Percentiles rank a stretch among this genome's conserved stretches.
Conservation (phyloP, 2,329 filamentous ascomycete genomes). For the Cladosporium sp. region DNA sequence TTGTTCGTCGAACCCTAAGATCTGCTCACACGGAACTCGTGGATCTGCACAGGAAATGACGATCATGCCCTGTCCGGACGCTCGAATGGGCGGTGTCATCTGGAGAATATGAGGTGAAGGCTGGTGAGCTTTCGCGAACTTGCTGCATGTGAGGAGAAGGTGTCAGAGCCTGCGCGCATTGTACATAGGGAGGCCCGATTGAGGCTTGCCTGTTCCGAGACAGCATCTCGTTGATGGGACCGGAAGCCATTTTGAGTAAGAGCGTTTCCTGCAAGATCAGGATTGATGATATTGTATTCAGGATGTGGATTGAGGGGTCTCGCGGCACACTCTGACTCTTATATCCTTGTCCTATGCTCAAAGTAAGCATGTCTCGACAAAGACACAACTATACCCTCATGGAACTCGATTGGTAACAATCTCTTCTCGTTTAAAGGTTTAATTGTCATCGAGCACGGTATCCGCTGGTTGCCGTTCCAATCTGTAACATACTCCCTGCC, state of each 20-base stretch:
- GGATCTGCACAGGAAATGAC: conserved; percentile 13
- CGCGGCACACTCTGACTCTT: too few relatives aligned
- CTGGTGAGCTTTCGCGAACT: not conserved
- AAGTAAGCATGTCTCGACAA: too few relatives aligned
- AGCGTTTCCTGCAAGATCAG: too few relatives aligned
- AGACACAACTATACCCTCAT: too few relatives aligned
- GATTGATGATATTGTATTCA: too few relatives aligned
- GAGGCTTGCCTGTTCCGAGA: not conserved
- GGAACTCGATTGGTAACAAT: too few relatives aligned
- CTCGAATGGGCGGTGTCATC: not conserved
- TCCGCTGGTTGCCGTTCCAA: too few relatives aligned
- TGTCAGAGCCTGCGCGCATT: not conserved
- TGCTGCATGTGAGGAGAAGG: not conserved
- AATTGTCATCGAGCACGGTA: too few relatives aligned
- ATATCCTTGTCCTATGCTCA: too few relatives aligned
- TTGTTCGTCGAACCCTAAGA: conserved; percentile 9
- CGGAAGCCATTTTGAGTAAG: not conserved
- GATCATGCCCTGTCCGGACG: conserved; percentile 7
- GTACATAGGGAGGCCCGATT: not conserved
- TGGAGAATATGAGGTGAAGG: not conserved
- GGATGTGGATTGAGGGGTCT: too few relatives aligned
- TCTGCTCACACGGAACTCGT: conserved; percentile 5
- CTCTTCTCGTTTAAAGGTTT: too few relatives aligned
- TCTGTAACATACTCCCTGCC: too few relatives aligned
- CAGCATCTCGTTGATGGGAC: not conserved